phyloP scores from a whole-genome alignment of 441 rosid species.

The Eutrema salsugineum region DNA sequence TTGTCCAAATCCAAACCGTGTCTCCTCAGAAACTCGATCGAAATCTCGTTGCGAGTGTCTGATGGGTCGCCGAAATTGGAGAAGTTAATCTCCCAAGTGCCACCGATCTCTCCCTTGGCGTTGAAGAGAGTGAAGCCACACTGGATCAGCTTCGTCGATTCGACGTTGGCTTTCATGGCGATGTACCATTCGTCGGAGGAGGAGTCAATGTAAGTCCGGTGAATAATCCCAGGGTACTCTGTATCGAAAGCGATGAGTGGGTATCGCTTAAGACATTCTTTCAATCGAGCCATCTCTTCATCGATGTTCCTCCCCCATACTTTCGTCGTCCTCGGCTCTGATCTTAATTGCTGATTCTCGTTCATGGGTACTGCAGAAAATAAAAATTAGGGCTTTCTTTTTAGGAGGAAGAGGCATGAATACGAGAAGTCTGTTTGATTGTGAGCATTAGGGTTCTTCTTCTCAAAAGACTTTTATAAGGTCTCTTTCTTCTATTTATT shows the following conservation, averaged over 20 bases:
- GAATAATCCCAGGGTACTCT: conserved; percentile 2
- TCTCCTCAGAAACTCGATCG: conserved; percentile 11
- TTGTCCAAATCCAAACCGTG: conserved; percentile 25
- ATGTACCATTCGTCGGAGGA: neutral
- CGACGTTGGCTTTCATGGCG: conserved; percentile 10
- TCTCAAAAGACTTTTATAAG: neutral
- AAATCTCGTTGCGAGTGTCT: conserved; percentile 1
- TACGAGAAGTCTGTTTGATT: conserved; percentile 5
- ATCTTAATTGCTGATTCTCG: neutral
- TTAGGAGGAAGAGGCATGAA: conserved; percentile 21
- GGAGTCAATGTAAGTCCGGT: neutral
- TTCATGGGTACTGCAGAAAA: neutral
- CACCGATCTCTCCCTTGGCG: conserved; percentile 26
- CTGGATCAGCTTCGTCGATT: conserved; percentile 22
- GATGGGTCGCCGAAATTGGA: conserved; percentile 27
- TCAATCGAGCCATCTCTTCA: neutral
- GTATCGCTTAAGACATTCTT: neutral
- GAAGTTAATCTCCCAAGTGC: conserved; percentile 30
- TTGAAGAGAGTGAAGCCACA: conserved; percentile 28
- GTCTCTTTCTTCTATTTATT: neutral
- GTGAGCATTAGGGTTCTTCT: conserved; percentile 17
- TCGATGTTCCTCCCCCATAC: conserved; percentile 20
- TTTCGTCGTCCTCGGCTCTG: neutral
- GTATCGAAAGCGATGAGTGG: conserved; percentile 29
- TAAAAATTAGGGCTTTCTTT: neutral